Percentiles rank a stretch among this genome's conserved stretches.
These are phyloP conservation scores for Geotrichum candidum DNA, from an alignment of 1,139 yeast species.

Conservation along the genomic window DNA sequence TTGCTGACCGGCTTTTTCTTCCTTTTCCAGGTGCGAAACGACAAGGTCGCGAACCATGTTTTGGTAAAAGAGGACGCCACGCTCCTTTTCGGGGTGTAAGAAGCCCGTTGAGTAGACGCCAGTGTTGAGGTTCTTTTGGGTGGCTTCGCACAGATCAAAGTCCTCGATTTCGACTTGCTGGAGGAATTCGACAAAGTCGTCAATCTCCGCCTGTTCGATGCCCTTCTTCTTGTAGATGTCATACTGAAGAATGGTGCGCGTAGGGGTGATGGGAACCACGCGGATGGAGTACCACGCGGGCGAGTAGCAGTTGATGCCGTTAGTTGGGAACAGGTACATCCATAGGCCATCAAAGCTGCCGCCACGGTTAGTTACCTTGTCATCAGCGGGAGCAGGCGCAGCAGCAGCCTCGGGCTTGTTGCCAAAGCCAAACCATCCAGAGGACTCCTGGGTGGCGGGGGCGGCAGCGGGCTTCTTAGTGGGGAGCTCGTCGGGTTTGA, in stretches of 20 bases:
- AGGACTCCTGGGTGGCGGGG: background rate
- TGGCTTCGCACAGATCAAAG: constrained; percentile 50
- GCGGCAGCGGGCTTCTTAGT: background rate
- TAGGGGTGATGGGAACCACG: constrained; percentile 50
- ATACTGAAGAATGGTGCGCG: constrained; percentile 51
- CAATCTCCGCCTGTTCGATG: constrained; percentile 44
- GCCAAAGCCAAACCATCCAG: constrained; percentile 13
- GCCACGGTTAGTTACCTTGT: constrained; percentile 36
- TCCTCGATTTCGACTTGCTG: constrained; percentile 58
- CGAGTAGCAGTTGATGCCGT: constrained; percentile 57
- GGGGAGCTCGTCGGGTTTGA: constrained; percentile 28
- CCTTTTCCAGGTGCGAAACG: constrained; percentile 46
- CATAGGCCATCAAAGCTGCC: constrained; percentile 48
- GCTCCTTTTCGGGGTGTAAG: constrained; percentile 54
- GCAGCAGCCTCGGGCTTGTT: background rate
- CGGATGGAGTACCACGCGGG: constrained; percentile 63
- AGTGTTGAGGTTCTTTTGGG: constrained; percentile 55
- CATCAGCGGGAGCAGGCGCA: background rate
- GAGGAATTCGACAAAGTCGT: constrained; percentile 57
- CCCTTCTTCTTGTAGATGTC: constrained; percentile 60
- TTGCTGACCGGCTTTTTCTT: constrained; percentile 41
- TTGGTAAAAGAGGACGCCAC: constrained; percentile 54
- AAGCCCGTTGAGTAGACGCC: constrained; percentile 54
- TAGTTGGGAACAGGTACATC: constrained; percentile 55
- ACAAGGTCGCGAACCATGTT: constrained; percentile 54